Evolutionary conservation across 164 flowering plant genomes (phyloP).

Genomic region (Piper longum): DNA sequence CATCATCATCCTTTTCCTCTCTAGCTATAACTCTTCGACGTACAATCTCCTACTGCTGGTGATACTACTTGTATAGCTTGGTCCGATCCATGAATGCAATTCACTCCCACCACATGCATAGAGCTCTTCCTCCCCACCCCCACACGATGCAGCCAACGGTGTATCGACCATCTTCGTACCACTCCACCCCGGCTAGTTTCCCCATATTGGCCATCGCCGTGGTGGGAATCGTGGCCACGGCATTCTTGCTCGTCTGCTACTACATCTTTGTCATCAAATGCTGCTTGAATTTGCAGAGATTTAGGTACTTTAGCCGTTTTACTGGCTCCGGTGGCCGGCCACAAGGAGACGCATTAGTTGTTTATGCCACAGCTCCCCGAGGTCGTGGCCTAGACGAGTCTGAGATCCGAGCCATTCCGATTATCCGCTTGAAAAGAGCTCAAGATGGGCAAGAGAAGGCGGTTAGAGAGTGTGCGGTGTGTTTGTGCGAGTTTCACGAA

Average conservation of each 20-base stretch:
- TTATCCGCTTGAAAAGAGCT: conserved; percentile 35
- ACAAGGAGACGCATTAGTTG: conserved; percentile 20
- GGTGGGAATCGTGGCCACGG: conserved; percentile 71
- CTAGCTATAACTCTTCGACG: no score
- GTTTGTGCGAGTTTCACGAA: conserved; percentile 69
- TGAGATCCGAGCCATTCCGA: conserved; percentile 59
- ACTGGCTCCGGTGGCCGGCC: conserved; percentile 23
- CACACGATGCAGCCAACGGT: no score
- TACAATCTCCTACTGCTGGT: no score
- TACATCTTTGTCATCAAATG: conserved; percentile 88
- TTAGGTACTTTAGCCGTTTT: conserved; percentile 38
- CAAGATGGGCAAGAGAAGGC: conserved; percentile 8
- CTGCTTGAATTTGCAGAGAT: conserved; percentile 63
- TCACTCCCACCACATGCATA: no score
- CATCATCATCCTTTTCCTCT: no score
- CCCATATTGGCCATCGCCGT: conserved; percentile 73
- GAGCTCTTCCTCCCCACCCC: no score
- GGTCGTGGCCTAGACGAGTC: conserved; percentile 60
- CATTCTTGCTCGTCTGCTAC: conserved; percentile 65
- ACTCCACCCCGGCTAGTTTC: conserved; percentile 31
- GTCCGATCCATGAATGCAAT: no score
- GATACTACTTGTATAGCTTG: no score
- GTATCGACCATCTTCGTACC: conserved; percentile 5
- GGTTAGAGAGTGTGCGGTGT: conserved; percentile 66
- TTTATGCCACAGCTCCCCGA: conserved; percentile 18